Evolutionary conservation across 495 filamentous ascomycete species (phyloP).

Genomic region (Neurospora sp.): DNA sequence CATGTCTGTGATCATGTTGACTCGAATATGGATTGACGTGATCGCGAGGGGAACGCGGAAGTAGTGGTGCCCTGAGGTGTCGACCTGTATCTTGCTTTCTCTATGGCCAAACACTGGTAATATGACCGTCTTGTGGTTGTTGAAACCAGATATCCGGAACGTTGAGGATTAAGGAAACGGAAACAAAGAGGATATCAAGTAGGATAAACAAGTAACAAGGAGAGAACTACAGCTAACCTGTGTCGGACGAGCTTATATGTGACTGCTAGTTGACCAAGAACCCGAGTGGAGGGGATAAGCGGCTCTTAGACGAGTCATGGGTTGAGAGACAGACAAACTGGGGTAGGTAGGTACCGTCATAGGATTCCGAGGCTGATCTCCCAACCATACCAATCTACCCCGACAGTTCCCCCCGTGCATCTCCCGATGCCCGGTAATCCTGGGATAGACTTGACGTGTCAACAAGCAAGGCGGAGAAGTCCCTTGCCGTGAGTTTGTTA

Average conservation of each 20-base stretch:
- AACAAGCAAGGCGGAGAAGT: not conserved
- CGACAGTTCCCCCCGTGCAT: not conserved
- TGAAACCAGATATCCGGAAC: not conserved
- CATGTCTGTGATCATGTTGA: slow-evolving; percentile 17
- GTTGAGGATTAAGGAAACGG: not conserved
- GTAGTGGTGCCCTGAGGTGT: not conserved
- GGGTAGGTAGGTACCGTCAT: not conserved
- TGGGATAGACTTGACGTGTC: not conserved
- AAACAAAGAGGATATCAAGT: not conserved
- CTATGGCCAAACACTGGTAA: not conserved
- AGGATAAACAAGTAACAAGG: not conserved
- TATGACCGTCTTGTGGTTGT: not conserved
- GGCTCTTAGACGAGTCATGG: not conserved
- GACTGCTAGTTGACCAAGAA: not conserved
- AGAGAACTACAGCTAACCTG: not conserved
- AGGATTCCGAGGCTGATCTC: not conserved
- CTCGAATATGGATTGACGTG: not conserved
- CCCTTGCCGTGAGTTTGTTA: not conserved
- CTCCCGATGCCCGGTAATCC: not conserved
- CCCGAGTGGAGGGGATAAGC: not conserved
- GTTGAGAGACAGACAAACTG: not conserved
- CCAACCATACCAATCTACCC: not conserved
- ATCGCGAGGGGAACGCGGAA: not conserved
- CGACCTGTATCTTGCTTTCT: not conserved
- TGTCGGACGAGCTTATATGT: not conserved